These are phyloP conservation scores for Hura crepitans DNA, from an alignment of 441 rosid species.

Conservation along the genomic window DNA sequence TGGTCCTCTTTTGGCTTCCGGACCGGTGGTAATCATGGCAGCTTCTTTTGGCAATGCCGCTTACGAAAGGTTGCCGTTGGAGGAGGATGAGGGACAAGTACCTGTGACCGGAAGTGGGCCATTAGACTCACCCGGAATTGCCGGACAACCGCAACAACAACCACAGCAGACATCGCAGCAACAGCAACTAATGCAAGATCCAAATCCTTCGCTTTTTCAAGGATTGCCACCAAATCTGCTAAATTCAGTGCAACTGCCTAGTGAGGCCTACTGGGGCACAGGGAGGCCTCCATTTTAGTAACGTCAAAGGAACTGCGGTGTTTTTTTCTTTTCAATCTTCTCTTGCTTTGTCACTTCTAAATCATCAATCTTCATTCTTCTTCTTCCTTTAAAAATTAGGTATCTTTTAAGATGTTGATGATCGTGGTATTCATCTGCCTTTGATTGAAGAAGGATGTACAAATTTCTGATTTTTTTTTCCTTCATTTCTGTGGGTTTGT, in stretches of 20 bases:
- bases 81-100: conserved; percentile 50
- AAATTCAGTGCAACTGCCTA: conserved; percentile 63
- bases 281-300: conserved; percentile 53
- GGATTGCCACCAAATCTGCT: conserved; percentile 68
- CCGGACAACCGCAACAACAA: conserved; percentile 40
- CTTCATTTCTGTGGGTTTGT: conserved; percentile 8
- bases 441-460: conserved; percentile 48
- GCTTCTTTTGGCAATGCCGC: conserved; percentile 79
- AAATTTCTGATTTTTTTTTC: conserved; percentile 30
- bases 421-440: conserved; percentile 31
- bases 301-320: conserved; percentile 14
- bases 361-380: conserved; percentile 30
- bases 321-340: conserved; percentile 9
- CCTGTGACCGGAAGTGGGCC: conserved; percentile 29
- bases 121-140: conserved; percentile 41
- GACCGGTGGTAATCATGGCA: conserved; percentile 72
- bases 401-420: conserved; percentile 25
- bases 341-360: conserved; percentile 18
- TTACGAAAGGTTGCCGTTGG: conserved; percentile 70
- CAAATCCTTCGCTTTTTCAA: conserved; percentile 50
- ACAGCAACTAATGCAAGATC: conserved; percentile 44
- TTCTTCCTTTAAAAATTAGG: conserved; percentile 24
- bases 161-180: too few relatives aligned
- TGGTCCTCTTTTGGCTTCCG: conserved; percentile 61
- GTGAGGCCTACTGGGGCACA: conserved; percentile 70